Base-by-base conservation (phyloP, 2,329 filamentous ascomycete species). In the Dactylellina parvicollis region DNA sequence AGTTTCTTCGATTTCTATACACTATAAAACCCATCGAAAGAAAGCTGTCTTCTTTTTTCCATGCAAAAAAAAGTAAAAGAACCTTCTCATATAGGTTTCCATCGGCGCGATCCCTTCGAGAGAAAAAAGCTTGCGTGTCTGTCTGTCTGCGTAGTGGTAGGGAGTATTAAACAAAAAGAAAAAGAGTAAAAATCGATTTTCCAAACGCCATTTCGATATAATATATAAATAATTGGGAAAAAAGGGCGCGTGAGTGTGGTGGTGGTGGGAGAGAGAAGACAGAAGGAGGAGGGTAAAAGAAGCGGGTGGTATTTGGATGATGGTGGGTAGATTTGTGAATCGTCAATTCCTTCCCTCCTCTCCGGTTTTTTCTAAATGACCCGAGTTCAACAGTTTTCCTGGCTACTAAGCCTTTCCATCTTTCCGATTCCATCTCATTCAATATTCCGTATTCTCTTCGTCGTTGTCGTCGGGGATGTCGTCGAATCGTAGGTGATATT, bases 1-100 rank as follows among this genome's bases (percentile, higher is more conserved):
- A 61, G 66, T 42, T 57, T 72, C 69, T 73, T 73, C 69, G 69
- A 73, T 73, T 73, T 73, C 69, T 73, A 66, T 73, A 73, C 60
- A 73, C 57, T 72, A 44, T 59, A 69, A 72, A 73, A 40, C 47
- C 47, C 56, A 54, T 73, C 60, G 69, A 73, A 73, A 65, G 54
- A 52, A 46, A 47, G 46, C 20, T 30, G 38, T 30, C 40, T 40
- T 47, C 44, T 20, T 24, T 2, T 42, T 73, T 59, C 69, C 60
- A 66, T 73, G 69, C 60, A 50, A 59, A 54, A 62, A 55, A 62
- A 30, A 30, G 44, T 30, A 64, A 36, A 66, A 34, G 52, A 57
- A 49, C 26, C 34, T 52, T 36, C 52, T 57, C 52, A 18, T 56
- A 32, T 49, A 28, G 22, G 26, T 32, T 20, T 52, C 49, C 49